Percentiles rank a stretch among this genome's conserved stretches.
Conservation (phyloP, 441 rosid genomes). For the Eugenia klotzschiana region DNA sequence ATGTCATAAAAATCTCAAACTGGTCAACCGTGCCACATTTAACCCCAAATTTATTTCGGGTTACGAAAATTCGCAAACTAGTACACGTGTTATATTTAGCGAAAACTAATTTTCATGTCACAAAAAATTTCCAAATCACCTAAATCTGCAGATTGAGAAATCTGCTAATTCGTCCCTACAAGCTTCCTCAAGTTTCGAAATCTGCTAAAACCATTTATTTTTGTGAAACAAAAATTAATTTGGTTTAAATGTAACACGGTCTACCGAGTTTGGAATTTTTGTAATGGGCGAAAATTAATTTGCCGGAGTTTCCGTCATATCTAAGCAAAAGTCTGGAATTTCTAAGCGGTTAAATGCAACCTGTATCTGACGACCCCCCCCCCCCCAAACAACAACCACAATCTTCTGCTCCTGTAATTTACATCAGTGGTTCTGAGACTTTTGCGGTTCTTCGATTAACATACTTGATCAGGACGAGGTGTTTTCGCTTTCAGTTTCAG, state of each 20-base stretch:
- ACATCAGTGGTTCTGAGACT: neutral
- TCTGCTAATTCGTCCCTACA: neutral
- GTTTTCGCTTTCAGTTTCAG: neutral
- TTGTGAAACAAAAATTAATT: neutral
- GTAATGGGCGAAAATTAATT: neutral
- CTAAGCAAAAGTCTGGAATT: too few relatives aligned
- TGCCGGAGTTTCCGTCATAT: too few relatives aligned
- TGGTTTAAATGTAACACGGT: neutral
- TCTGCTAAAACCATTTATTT: neutral
- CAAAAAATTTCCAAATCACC: neutral
- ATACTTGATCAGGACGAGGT: neutral
- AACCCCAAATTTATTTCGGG: neutral
- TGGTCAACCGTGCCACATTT: neutral
- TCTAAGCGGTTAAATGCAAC: too few relatives aligned
- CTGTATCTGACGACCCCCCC: too few relatives aligned
- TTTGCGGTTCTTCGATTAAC: neutral
- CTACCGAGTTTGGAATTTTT: neutral
- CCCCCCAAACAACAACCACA: too few relatives aligned
- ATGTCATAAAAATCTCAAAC: neutral
- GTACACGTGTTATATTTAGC: accelerated
- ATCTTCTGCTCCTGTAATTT: neutral
- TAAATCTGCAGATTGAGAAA: neutral
- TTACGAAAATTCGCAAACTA: too few relatives aligned
- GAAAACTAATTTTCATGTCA: neutral
- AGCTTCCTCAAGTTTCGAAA: neutral